Base-by-base conservation (phyloP, 345 rosid species). In the Lagerstroemia speciosa region DNA sequence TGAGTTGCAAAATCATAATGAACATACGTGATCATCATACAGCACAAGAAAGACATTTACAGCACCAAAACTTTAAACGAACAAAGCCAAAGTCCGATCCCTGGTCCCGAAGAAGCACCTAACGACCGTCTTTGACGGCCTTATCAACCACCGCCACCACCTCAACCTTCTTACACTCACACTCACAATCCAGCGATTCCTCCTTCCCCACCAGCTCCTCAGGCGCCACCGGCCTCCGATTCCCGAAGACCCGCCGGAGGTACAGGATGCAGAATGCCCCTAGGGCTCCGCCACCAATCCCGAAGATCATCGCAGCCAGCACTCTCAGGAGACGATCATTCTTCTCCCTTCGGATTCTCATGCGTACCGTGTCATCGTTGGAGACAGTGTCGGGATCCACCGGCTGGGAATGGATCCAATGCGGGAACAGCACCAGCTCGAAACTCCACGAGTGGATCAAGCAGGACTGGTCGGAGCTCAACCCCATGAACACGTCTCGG, bases 371-470 rank as follows among this genome's bases (percentile, higher is more conserved):
- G 22, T 77, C 32, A 26, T 57, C 26, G 0, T 57, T 31, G 26
- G 30, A 57, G 62, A 76, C 31, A 31, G 66, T 76, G 68, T 79
- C 14, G 0, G 86, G 78, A 77, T 77, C 78, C 64, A 87, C 72
- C 2, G 93, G 79, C 69, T 69, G 77, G 11, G 96, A 87, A 71
- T 90, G 98, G 85, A 78, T 65, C 93, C 77, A 62, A 38, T 65
- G 84, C 0, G 86, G 81, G 58, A 77, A 27, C 0, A 16, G 72
- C 74, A 89, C 74, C 17, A 76, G 64, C 75, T 78, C 78, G 53
- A 89, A 79, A 71, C 84, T 87, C 97, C 98, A 93, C 1, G 89
- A 86, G 67, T 81, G 74, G 46, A 88, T 72, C 68, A 38, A 62
- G 70, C 86, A 83, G 7, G 73, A 67, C 78, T 87, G 90, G 3